These are phyloP conservation scores for Ambrosia artemisiifolia DNA, from an alignment of 129 eudicot genomes.

Conservation along the genomic window DNA sequence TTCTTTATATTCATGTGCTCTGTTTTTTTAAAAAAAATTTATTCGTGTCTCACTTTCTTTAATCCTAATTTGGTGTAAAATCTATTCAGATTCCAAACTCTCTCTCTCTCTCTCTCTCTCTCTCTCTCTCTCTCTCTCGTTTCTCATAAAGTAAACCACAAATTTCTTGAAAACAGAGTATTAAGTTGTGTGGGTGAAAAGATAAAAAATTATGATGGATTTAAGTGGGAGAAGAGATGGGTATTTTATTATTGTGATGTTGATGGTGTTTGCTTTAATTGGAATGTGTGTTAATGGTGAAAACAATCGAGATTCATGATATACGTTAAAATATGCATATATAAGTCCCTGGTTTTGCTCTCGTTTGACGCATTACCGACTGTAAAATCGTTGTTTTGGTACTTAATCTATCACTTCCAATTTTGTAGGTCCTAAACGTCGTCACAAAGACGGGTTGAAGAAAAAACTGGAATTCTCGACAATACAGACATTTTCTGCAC, in stretches of 20 bases:
- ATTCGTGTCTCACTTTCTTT: slow-evolving; percentile 4
- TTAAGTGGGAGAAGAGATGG: slow-evolving; percentile 13
- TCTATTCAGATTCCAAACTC: slow-evolving; percentile 6
- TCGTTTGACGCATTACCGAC: too few relatives aligned
- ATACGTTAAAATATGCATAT: too few relatives aligned
- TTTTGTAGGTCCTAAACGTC: too few relatives aligned
- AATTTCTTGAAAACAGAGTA: background rate
- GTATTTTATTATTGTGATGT: slow-evolving; percentile 13
- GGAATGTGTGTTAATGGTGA: slow-evolving; percentile 37
- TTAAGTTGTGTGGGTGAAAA: slow-evolving; percentile 7
- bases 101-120: background rate
- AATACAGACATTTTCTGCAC: too few relatives aligned
- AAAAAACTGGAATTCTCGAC: too few relatives aligned
- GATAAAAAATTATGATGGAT: slow-evolving; percentile 21
- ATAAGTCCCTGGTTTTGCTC: too few relatives aligned
- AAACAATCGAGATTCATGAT: slow-evolving; percentile 18
- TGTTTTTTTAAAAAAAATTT: background rate
- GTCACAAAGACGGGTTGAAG: too few relatives aligned
- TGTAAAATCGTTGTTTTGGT: too few relatives aligned
- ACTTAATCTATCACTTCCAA: too few relatives aligned
- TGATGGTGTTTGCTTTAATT: slow-evolving; percentile 23
- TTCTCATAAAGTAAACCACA: too few relatives aligned
- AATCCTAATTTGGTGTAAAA: slow-evolving; percentile 24
- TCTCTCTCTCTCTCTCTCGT: background rate
- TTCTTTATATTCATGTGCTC: slow-evolving; percentile 19